These are phyloP conservation scores for Venturia effusa DNA, from an alignment of 2,329 filamentous ascomycete species.

Conservation along the genomic window DNA sequence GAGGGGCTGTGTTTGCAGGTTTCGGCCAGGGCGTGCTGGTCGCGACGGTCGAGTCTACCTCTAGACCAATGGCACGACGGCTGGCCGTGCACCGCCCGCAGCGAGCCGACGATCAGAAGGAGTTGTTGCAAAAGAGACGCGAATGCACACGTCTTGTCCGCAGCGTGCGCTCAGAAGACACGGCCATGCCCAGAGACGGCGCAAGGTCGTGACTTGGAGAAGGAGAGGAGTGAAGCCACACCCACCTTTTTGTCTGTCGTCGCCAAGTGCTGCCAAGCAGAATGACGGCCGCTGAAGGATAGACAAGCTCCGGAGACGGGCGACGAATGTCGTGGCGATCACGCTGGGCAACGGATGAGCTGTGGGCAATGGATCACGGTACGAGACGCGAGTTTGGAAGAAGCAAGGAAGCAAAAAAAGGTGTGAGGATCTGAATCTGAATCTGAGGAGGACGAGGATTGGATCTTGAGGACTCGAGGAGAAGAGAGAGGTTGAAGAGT, in stretches of 20 bases:
- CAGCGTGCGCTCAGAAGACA: too few species aligned
- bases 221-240: not conserved
- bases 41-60: not conserved
- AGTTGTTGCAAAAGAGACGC: not conserved
- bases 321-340: not conserved
- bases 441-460: not conserved
- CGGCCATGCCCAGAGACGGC: not conserved
- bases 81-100: not conserved
- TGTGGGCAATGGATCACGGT: not conserved
- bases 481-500: not conserved
- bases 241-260: not conserved
- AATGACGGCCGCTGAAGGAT: not conserved
- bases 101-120: not conserved
- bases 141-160: not conserved
- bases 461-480: not conserved
- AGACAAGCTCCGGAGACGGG: not conserved
- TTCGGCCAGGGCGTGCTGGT: not conserved
- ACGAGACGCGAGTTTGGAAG: not conserved
- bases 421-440: too few species aligned
- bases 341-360: not conserved
- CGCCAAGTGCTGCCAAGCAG: constrained; percentile 4
- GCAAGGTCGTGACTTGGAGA: not conserved
- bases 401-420: not conserved
- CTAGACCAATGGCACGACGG: not conserved
- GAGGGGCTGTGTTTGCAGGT: not conserved